phyloP scores from a whole-genome alignment of 176 grass and related monocot genomes.

The Thinopyrum elongatum region DNA sequence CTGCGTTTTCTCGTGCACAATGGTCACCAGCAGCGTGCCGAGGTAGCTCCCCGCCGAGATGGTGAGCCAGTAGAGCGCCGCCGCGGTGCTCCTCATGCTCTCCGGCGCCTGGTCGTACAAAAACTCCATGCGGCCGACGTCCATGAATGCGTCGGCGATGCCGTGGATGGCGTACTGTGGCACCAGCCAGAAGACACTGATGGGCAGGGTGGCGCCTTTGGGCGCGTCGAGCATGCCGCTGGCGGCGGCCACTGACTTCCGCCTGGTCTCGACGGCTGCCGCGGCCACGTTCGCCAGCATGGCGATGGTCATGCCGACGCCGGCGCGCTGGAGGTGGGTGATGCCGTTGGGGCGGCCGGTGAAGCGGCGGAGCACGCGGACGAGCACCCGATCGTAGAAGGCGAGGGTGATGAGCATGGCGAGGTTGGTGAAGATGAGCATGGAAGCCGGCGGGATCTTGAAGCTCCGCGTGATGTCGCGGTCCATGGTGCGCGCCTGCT shows the following conservation, averaged over 20 bases:
- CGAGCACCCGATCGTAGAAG: conserved; percentile 70
- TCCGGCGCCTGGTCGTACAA: conserved; percentile 86
- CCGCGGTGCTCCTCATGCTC: conserved; percentile 82
- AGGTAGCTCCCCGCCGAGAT: conserved; percentile 67
- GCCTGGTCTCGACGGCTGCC: conserved; percentile 53
- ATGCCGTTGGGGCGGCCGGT: conserved; percentile 63
- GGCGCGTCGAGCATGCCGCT: conserved; percentile 50
- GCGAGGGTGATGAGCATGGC: conserved; percentile 43
- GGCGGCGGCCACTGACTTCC: conserved; percentile 43
- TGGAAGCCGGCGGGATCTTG: conserved; percentile 56
- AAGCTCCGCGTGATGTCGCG: conserved; percentile 39
- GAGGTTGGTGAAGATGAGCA: conserved; percentile 51
- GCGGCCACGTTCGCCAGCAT: conserved; percentile 56
- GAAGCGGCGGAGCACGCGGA: conserved; percentile 47
- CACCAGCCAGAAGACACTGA: conserved; percentile 89
- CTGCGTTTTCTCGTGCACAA: conserved; percentile 54
- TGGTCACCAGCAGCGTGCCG: conserved; percentile 68
- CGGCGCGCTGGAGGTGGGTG: conserved; percentile 76
- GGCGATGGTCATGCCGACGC: conserved; percentile 66
- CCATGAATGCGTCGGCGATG: conserved; percentile 72
- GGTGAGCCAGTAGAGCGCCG: conserved; percentile 79
- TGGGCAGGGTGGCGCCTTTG: conserved; percentile 31
- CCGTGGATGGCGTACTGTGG: conserved; percentile 82
- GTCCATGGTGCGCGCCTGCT: conserved; percentile 77
- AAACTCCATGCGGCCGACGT: conserved; percentile 87